Conservation (phyloP, 768 basidiomycete species). For the Tremella mesenterica region DNA sequence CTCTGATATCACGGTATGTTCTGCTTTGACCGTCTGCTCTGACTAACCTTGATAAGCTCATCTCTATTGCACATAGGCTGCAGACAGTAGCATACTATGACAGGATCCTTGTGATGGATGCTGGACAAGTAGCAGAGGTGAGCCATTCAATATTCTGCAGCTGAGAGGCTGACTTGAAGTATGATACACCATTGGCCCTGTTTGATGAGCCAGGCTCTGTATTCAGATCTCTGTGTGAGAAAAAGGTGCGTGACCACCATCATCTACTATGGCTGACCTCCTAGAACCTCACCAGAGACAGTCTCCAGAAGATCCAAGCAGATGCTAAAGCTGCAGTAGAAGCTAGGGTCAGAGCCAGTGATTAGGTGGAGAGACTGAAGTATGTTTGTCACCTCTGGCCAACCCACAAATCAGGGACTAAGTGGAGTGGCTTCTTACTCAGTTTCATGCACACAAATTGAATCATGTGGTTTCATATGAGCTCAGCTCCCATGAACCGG, state of each 20-base stretch:
- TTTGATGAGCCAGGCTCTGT: slow-evolving; percentile 50
- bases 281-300: slow-evolving; percentile 8
- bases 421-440: no score
- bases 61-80: slow-evolving; percentile 32
- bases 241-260: slow-evolving; percentile 1
- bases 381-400: no score
- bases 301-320: slow-evolving; percentile 9
- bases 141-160: background rate
- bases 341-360: no score
- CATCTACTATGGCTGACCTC: no score
- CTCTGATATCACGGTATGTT: slow-evolving; percentile 23
- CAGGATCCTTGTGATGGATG: slow-evolving; percentile 39
- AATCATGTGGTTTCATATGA: no score
- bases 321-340: slow-evolving; percentile 3
- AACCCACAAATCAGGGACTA: no score
- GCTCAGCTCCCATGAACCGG: no score
- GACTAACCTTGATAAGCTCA: slow-evolving; percentile 12
- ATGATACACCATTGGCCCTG: slow-evolving; percentile 26
- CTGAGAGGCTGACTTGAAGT: slow-evolving; percentile 2
- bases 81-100: slow-evolving; percentile 44
- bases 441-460: no score
- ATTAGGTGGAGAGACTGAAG: no score
- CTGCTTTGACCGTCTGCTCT: no score
- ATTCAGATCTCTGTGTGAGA: slow-evolving; percentile 59
- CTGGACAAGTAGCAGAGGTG: slow-evolving; percentile 28